phyloP scores from a whole-genome alignment of 345 rosid species.

The Turnera subulata region DNA sequence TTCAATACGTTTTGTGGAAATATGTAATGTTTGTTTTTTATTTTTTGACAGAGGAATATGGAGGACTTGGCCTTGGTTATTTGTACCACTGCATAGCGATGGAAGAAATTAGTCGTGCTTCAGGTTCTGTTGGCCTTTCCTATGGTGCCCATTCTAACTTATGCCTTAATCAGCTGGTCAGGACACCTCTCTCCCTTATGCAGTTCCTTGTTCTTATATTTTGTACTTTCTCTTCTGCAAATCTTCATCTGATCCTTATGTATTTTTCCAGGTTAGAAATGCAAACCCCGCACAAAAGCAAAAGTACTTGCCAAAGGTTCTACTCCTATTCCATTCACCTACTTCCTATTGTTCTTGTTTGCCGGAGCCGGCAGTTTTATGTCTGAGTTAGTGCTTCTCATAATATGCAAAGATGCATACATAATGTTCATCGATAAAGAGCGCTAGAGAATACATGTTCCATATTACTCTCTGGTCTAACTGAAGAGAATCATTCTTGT shows the following conservation, averaged over 20 bases:
- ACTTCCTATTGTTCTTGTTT: not conserved
- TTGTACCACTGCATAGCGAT: conserved; percentile 85
- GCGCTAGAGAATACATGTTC: not conserved
- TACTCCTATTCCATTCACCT: conserved; percentile 8
- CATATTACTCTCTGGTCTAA: not conserved
- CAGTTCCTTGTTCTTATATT: not conserved
- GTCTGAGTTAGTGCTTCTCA: not conserved
- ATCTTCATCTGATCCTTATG: conserved; percentile 9
- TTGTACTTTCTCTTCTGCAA: not conserved
- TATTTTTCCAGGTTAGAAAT: conserved; percentile 64
- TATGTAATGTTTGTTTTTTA: not conserved
- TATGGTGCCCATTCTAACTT: conserved; percentile 95
- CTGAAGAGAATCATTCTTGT: too few species aligned
- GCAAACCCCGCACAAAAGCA: conserved; percentile 72
- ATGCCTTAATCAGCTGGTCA: conserved; percentile 92
- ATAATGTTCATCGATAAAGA: too few species aligned
- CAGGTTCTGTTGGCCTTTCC: conserved; percentile 85
- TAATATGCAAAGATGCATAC: not conserved
- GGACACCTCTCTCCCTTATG: not conserved
- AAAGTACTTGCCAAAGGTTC: conserved; percentile 87
- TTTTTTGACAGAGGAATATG: conserved; percentile 68
- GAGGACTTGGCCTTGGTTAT: conserved; percentile 97
- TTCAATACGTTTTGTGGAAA: too few species aligned
- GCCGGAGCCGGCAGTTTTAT: not conserved
- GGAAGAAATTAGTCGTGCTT: conserved; percentile 92